These are phyloP conservation scores for Neopestalotiopsis sp. DNA, from an alignment of 2,329 filamentous ascomycete genomes.

Conservation along the genomic window DNA sequence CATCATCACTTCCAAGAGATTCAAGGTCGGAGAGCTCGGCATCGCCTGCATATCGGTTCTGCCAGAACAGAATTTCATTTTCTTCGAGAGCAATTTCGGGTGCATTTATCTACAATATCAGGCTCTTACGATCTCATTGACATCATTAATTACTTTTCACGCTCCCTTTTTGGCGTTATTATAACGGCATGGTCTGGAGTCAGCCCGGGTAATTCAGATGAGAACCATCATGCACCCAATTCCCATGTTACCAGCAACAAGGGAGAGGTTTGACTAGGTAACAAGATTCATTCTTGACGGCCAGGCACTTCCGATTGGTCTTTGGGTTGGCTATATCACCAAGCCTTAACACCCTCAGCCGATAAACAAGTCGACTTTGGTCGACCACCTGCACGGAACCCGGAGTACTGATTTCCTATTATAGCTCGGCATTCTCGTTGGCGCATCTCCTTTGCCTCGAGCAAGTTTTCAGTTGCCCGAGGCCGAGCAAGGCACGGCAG, in stretches of 20 bases:
- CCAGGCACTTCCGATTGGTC: neutral
- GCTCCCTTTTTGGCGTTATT: too few relatives aligned
- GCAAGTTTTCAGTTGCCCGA: neutral
- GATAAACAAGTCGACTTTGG: neutral
- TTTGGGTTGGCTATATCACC: neutral
- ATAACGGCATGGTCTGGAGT: neutral
- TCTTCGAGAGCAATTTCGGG: too few relatives aligned
- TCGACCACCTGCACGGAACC: neutral
- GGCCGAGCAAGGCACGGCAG: neutral
- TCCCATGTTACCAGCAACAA: neutral
- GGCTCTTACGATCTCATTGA: neutral
- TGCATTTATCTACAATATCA: neutral
- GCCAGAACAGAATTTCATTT: too few relatives aligned
- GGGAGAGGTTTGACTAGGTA: neutral
- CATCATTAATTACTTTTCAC: too few relatives aligned
- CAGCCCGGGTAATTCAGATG: neutral
- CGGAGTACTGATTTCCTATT: neutral
- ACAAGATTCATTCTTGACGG: neutral
- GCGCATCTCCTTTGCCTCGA: neutral
- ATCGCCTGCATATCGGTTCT: too few relatives aligned
- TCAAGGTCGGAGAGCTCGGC: too few relatives aligned
- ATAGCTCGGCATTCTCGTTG: neutral
- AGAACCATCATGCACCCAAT: neutral
- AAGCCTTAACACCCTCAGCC: neutral
- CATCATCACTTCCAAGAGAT: too few relatives aligned